Evolutionary conservation across 2,329 filamentous ascomycete genomes (phyloP).

Genomic region (Fusarium abutilonis): DNA sequence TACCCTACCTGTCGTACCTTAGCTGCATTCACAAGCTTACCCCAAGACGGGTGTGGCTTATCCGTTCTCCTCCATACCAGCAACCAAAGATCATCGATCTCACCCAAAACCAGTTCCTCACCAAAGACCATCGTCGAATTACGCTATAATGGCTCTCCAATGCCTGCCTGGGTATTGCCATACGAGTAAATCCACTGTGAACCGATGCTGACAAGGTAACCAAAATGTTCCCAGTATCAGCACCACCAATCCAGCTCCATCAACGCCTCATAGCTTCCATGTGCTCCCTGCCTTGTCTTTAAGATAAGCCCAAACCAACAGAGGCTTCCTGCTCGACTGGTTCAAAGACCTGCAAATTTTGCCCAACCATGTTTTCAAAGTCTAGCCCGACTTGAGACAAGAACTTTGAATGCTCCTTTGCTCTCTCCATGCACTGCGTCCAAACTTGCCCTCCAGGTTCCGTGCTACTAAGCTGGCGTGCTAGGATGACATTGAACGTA

Average conservation of each 20-base stretch:
- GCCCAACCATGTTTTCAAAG: conserved; percentile 83
- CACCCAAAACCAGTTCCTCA: conserved; percentile 12
- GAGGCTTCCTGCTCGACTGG: conserved; percentile 28
- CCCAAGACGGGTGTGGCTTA: conserved; percentile 28
- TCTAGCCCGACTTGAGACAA: conserved; percentile 88
- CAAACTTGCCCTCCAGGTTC: conserved; percentile 79
- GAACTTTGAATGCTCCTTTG: conserved; percentile 81
- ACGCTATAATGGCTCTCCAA: conserved; percentile 18
- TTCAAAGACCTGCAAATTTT: conserved; percentile 54
- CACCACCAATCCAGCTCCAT: conserved; percentile 11
- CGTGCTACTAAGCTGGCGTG: conserved; percentile 86
- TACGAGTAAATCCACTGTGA: background rate
- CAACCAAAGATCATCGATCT: conserved; percentile 1
- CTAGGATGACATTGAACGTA: conserved; percentile 84
- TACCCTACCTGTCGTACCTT: background rate
- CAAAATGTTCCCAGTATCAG: conserved; percentile 25
- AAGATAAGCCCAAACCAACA: conserved; percentile 48
- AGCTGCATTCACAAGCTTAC: conserved; percentile 13
- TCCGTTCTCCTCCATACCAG: conserved; percentile 1
- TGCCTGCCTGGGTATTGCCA: conserved; percentile 25
- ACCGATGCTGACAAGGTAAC: conserved; percentile 30
- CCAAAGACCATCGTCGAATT: conserved; percentile 2
- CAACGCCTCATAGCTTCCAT: conserved; percentile 2
- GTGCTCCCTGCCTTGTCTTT: conserved; percentile 10
- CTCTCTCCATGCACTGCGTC: conserved; percentile 83